phyloP scores from a whole-genome alignment of 306 rosid genomes.

The Vigna mungo region DNA sequence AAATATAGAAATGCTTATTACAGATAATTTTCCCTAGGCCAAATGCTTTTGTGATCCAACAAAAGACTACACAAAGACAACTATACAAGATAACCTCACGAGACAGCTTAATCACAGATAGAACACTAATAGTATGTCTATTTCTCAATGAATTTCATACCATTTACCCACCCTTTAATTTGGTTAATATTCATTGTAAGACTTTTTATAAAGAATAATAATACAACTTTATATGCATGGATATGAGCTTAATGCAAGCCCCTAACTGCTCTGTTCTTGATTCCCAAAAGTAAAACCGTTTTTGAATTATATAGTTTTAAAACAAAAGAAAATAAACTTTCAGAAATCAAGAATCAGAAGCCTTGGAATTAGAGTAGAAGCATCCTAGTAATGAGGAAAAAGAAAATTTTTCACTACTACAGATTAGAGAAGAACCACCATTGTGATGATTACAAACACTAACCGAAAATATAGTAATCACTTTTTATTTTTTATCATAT shows the following conservation, averaged over 20 bases:
- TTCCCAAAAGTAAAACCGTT: conserved; percentile 26
- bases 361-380: conserved; percentile 18
- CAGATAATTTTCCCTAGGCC: background rate
- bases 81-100: conserved; percentile 31
- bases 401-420: background rate
- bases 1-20: conserved; percentile 14
- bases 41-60: conserved; percentile 12
- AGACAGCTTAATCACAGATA: conserved; percentile 30
- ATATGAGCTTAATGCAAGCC: conserved; percentile 36
- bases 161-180: conserved; percentile 5
- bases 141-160: conserved; percentile 27
- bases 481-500: conserved; percentile 19
- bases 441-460: conserved; percentile 27
- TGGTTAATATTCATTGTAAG: conserved; percentile 32
- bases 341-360: conserved; percentile 21
- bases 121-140: conserved; percentile 28
- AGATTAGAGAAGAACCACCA: conserved; percentile 31
- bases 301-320: background rate
- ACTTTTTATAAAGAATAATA: conserved; percentile 1
- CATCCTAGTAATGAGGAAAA: conserved; percentile 1
- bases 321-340: conserved; percentile 18
- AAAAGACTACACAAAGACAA: background rate
- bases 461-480: conserved; percentile 33
- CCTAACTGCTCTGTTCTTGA: conserved; percentile 21
- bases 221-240: conserved; percentile 18